Conservation (phyloP, 148 eudicot genomes). For the Rhododendron simsii region DNA sequence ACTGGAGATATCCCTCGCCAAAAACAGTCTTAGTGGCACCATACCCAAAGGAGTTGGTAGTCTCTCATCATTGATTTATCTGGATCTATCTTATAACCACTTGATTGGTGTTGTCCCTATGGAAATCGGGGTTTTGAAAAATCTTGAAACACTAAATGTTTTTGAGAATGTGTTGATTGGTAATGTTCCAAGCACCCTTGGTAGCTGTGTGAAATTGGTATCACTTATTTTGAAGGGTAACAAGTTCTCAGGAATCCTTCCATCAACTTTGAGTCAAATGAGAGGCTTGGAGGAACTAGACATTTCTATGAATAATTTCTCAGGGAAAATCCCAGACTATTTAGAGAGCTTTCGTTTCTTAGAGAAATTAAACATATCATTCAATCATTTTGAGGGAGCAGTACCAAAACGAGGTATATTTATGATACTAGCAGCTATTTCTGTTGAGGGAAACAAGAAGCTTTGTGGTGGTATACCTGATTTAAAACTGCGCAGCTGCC, state of each 20-base stretch:
- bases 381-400: not conserved
- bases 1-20: too few species aligned
- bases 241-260: not conserved
- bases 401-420: not conserved
- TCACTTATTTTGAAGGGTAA: not conserved
- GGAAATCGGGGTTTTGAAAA: not conserved
- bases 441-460: conserved; percentile 3
- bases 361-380: not conserved
- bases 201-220: not conserved
- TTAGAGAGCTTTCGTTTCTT: not conserved
- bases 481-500: not conserved
- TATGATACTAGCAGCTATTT: not conserved
- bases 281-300: conserved; percentile 1
- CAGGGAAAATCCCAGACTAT: not conserved
- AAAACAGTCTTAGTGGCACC: not conserved
- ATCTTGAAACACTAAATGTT: not conserved
- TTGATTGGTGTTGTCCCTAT: not conserved
- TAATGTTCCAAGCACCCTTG: not conserved
- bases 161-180: not conserved
- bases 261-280: not conserved
- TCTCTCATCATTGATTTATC: not conserved
- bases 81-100: not conserved
- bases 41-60: not conserved
- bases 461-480: conserved; percentile 10
- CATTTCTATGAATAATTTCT: not conserved